A percentile compares a stretch with the other conserved stretches of the same genome.
These are phyloP conservation scores for Annona squamosa DNA, from an alignment of 164 flowering plant species.

Conservation along the genomic window DNA sequence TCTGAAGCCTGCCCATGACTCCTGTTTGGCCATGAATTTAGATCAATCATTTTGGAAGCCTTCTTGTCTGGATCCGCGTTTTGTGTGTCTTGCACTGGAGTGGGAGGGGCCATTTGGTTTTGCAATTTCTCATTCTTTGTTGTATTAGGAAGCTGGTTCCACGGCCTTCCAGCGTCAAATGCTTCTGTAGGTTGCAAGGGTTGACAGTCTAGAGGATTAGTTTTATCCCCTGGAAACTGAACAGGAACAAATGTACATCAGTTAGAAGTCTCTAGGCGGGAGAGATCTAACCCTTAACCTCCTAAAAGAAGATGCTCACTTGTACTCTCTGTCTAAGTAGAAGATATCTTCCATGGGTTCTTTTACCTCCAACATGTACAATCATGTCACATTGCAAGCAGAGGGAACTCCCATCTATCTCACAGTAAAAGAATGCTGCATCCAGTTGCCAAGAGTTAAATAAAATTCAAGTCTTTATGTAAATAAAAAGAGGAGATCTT, in stretches of 20 bases:
- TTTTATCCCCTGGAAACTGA: constrained; percentile 88
- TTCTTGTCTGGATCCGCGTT: constrained; percentile 29
- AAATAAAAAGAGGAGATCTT: background rate
- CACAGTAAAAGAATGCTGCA: constrained; percentile 63
- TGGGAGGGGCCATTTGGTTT: constrained; percentile 34
- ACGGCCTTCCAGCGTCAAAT: constrained; percentile 34
- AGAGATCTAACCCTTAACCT: constrained; percentile 1
- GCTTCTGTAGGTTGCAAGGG: constrained; percentile 32
- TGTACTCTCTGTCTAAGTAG: constrained; percentile 81
- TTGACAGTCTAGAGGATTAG: constrained; percentile 35
- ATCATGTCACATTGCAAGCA: constrained; percentile 78
- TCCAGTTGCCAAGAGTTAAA: constrained; percentile 10
- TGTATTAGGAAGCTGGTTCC: constrained; percentile 25
- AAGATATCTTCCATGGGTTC: constrained; percentile 87
- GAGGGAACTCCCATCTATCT: constrained; percentile 51
- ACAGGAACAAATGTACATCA: constrained; percentile 7
- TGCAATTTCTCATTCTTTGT: constrained; percentile 34
- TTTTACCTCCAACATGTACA: constrained; percentile 97
- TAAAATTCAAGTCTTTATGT: background rate
- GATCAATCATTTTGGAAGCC: constrained; percentile 62
- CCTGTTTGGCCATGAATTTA: constrained; percentile 59
- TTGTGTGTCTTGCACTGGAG: constrained; percentile 29
- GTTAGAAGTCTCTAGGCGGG: background rate
- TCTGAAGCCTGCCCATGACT: constrained; percentile 49
- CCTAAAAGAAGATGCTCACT: constrained; percentile 40